These are phyloP conservation scores for Linanthus parryae DNA, from an alignment of 148 eudicot genomes.

Conservation along the genomic window DNA sequence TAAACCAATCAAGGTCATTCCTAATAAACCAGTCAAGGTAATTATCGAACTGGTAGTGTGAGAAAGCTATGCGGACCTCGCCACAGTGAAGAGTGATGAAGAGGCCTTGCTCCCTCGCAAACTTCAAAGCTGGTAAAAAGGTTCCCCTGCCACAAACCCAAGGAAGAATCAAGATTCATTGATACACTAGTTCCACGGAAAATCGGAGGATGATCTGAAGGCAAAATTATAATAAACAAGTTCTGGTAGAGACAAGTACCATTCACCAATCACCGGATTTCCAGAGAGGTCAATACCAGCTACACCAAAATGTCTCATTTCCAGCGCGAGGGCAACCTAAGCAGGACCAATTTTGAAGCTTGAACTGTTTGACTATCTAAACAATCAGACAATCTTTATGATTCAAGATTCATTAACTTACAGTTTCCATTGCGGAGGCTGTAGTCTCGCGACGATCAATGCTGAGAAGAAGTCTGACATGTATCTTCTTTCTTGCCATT, in stretches of 20 bases:
- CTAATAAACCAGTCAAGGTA: conserved; percentile 1
- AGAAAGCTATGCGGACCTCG: conserved; percentile 50
- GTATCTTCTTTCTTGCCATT: conserved; percentile 48
- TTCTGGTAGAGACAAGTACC: conserved; percentile 34
- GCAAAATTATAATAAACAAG: no score
- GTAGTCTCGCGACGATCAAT: conserved; percentile 85
- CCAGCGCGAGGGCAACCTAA: conserved; percentile 80
- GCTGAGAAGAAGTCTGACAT: conserved; percentile 82
- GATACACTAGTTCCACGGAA: no score
- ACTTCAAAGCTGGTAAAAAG: conserved; percentile 74
- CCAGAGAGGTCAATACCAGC: conserved; percentile 96
- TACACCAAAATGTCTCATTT: conserved; percentile 65
- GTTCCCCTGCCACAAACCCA: conserved; percentile 44
- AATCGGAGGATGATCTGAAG: not conserved
- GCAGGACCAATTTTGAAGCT: no score
- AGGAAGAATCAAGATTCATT: conserved; percentile 9
- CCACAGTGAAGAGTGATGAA: conserved; percentile 83
- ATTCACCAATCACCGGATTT: conserved; percentile 82
- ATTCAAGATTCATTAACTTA: no score
- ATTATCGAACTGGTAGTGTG: not conserved
- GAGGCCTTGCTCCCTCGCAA: conserved; percentile 81
- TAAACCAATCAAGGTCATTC: conserved; percentile 25
- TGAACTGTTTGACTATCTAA: no score
- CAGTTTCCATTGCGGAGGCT: conserved; percentile 93
- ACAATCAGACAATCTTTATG: no score